phyloP scores from a whole-genome alignment of 441 rosid species.

The Pelargonium citronellum region DNA sequence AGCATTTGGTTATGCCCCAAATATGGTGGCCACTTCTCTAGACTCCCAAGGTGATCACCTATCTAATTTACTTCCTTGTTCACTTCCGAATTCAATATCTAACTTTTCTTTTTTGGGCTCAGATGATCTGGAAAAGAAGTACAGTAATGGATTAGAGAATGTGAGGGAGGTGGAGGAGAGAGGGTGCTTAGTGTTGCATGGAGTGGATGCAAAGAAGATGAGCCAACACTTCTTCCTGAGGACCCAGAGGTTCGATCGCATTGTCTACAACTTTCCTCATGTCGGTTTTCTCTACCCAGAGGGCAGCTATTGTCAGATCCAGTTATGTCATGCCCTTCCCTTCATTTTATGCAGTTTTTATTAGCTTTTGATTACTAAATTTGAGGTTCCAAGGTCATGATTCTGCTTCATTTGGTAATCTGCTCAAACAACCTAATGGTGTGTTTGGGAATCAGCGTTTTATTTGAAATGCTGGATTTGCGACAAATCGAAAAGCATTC shows the following conservation, averaged over 20 bases:
- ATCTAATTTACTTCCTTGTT: not conserved
- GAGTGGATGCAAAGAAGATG: slow-evolving; percentile 35
- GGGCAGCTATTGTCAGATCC: slow-evolving; percentile 32
- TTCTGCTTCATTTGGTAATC: no score
- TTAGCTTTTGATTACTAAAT: no score
- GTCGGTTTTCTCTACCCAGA: slow-evolving; percentile 33
- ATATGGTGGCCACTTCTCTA: slow-evolving; percentile 34
- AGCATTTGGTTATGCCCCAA: slow-evolving; percentile 30
- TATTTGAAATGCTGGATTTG: no score
- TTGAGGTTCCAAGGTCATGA: no score
- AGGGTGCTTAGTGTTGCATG: slow-evolving; percentile 29
- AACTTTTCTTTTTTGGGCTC: not conserved
- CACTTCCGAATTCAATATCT: not conserved
- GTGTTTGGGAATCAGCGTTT: no score
- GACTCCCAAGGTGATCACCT: slow-evolving; percentile 19
- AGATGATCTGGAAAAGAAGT: slow-evolving; percentile 23
- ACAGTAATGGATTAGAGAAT: slow-evolving; percentile 24
- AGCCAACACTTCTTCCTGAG: slow-evolving; percentile 28
- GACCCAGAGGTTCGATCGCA: slow-evolving; percentile 32
- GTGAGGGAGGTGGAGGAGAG: slow-evolving; percentile 30
- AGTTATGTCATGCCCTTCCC: slow-evolving; percentile 15
- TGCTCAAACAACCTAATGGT: no score
- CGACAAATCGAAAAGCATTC: no score
- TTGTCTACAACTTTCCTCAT: slow-evolving; percentile 37
- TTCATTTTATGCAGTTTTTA: not conserved